Conservation (phyloP, 768 basidiomycete genomes). For the Rhodotorula toruloides region DNA sequence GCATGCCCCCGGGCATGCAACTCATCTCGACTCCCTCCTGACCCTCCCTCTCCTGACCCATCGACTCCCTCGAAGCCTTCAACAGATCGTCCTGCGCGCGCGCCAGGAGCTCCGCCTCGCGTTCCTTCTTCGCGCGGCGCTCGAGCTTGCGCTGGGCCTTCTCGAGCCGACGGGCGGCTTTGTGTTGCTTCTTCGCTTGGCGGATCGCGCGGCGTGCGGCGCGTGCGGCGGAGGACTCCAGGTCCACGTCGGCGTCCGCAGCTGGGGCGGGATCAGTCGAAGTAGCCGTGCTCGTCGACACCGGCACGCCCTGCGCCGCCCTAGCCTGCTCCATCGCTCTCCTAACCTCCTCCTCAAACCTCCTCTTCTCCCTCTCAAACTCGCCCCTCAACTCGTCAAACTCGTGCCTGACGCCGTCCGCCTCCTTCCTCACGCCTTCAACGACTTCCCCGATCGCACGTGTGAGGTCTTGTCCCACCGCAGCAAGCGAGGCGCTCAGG, state of each 20-base stretch:
- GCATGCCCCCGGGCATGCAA: neutral
- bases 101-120: neutral
- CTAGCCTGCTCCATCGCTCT: neutral
- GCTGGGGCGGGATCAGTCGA: neutral
- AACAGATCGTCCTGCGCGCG: too few species aligned
- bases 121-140: neutral
- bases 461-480: neutral
- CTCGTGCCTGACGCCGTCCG: slow-evolving; percentile 5
- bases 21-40: too few species aligned
- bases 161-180: neutral
- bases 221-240: too few species aligned
- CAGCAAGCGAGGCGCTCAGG: neutral
- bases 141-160: neutral
- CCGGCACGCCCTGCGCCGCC: too few species aligned
- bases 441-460: slow-evolving; percentile 1
- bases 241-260: neutral
- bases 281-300: neutral
- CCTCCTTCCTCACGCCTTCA: slow-evolving; percentile 7
- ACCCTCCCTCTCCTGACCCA: neutral
- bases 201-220: too few species aligned
- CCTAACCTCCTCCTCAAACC: slow-evolving; percentile 3
- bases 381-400: slow-evolving; percentile 6
- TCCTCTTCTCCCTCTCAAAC: neutral
- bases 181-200: neutral
- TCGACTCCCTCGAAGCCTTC: too few species aligned